phyloP scores from a whole-genome alignment of 345 rosid genomes.

The Arabidopsis suecica region DNA sequence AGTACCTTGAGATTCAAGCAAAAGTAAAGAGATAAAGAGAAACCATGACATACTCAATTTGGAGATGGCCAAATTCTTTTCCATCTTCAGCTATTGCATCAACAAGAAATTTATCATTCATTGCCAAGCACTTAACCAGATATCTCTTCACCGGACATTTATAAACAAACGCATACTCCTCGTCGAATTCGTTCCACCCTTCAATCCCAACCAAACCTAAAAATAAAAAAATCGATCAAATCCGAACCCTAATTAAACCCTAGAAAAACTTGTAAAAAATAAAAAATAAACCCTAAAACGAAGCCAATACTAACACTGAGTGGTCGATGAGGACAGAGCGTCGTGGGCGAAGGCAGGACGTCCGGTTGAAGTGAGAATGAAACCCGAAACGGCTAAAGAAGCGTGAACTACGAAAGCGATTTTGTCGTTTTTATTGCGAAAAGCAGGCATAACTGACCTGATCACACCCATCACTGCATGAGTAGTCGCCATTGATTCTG shows the following conservation, averaged over 20 bases:
- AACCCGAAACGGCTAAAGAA: constrained; percentile 65
- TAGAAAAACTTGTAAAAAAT: not conserved
- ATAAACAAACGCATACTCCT: constrained; percentile 78
- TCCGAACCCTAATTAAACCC: not conserved
- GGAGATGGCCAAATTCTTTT: constrained; percentile 60
- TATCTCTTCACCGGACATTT: constrained; percentile 42
- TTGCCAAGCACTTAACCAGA: constrained; percentile 67
- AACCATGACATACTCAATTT: constrained; percentile 55
- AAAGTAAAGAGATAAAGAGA: not conserved
- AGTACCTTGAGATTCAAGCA: not conserved
- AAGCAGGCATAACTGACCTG: constrained; percentile 66
- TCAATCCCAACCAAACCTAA: constrained; percentile 69
- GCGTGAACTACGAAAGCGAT: constrained; percentile 77
- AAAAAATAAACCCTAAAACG: not conserved
- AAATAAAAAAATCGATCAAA: constrained; percentile 10
- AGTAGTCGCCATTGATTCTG: constrained; percentile 52
- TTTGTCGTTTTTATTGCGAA: constrained; percentile 67
- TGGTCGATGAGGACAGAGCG: constrained; percentile 56
- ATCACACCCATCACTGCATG: constrained; percentile 71
- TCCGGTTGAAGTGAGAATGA: constrained; percentile 69
- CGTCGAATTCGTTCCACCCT: constrained; percentile 68
- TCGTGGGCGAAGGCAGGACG: constrained; percentile 58
- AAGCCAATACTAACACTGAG: constrained; percentile 44
- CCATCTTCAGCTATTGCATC: constrained; percentile 62
- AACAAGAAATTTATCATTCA: constrained; percentile 61